These are phyloP conservation scores for Leccinum angustisporum DNA, from an alignment of 1,284 basidiomycete genomes.

Conservation along the genomic window DNA sequence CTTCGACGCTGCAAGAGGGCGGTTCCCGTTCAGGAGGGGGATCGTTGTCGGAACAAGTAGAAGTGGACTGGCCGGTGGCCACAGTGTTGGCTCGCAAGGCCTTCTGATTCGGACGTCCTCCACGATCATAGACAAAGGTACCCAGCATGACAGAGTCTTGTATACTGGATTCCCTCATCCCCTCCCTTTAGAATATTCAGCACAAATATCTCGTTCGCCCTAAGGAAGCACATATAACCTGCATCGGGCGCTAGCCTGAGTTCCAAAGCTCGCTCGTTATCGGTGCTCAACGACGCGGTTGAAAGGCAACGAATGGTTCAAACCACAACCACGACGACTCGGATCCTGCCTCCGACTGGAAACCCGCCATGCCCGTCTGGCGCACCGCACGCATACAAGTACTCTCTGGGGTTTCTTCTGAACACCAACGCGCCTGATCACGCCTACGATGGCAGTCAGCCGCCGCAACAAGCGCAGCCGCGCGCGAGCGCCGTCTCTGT, in stretches of 20 bases:
- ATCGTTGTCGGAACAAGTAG: conserved; percentile 44
- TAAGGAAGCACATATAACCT: background rate
- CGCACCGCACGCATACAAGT: conserved; percentile 18
- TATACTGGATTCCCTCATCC: background rate
- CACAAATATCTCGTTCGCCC: background rate
- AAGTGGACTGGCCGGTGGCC: conserved; percentile 74
- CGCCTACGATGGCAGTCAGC: conserved; percentile 21
- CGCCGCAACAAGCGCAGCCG: conserved; percentile 22
- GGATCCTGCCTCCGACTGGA: conserved; percentile 1
- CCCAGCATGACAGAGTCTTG: background rate
- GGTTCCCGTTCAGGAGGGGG: conserved; percentile 29
- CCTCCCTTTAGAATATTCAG: background rate
- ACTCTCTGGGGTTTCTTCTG: conserved; percentile 23
- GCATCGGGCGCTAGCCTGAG: no score
- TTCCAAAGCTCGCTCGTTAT: background rate
- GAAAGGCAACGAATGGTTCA: background rate
- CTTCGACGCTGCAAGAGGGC: conserved; percentile 40
- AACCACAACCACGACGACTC: background rate
- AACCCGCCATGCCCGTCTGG: conserved; percentile 13
- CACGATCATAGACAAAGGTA: background rate
- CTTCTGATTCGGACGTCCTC: background rate
- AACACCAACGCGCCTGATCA: conserved; percentile 24
- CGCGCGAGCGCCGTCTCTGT: conserved; percentile 7
- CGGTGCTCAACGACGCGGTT: conserved; percentile 7
- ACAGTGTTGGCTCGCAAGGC: conserved; percentile 53